Conservation (phyloP, 345 rosid genomes). For the Lumnitzera littorea region DNA sequence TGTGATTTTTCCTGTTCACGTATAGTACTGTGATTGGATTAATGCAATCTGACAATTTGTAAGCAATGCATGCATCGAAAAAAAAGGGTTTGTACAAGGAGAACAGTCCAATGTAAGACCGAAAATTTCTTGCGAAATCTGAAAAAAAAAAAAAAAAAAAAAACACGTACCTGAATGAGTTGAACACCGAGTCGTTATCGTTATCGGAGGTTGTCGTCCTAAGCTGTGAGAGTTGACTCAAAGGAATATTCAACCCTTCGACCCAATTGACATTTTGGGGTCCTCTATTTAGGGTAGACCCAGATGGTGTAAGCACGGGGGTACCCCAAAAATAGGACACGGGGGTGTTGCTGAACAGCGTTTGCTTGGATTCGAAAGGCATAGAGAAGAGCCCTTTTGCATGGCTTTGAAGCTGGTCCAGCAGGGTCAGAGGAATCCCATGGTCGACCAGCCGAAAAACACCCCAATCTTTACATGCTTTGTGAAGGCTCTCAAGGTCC, state of each 20-base stretch:
- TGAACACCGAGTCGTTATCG: constrained; percentile 20
- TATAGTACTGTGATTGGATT: too few species aligned
- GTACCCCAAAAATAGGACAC: constrained; percentile 81
- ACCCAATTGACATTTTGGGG: constrained; percentile 38
- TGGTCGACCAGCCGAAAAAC: constrained; percentile 62
- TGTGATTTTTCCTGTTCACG: too few species aligned
- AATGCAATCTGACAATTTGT: too few species aligned
- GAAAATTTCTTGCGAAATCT: too few species aligned
- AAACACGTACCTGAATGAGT: constrained; percentile 49
- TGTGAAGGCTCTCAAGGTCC: constrained; percentile 28
- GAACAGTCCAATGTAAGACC: too few species aligned
- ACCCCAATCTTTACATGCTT: constrained; percentile 62
- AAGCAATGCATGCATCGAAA: too few species aligned
- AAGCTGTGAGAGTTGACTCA: constrained; percentile 32
- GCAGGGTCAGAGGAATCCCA: constrained; percentile 42
- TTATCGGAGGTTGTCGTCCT: background rate
- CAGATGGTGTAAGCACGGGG: constrained; percentile 53
- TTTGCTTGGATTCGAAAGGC: constrained; percentile 42
- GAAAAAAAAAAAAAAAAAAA: too few species aligned
- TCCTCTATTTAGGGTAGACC: constrained; percentile 36
- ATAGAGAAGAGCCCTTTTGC: constrained; percentile 36
- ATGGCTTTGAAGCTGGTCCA: constrained; percentile 29
- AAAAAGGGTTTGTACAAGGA: too few species aligned
- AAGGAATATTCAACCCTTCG: constrained; percentile 63
- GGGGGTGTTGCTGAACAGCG: constrained; percentile 20